phyloP scores from a whole-genome alignment of 2,329 filamentous ascomycete genomes.

The Stenocarpella maydis region DNA sequence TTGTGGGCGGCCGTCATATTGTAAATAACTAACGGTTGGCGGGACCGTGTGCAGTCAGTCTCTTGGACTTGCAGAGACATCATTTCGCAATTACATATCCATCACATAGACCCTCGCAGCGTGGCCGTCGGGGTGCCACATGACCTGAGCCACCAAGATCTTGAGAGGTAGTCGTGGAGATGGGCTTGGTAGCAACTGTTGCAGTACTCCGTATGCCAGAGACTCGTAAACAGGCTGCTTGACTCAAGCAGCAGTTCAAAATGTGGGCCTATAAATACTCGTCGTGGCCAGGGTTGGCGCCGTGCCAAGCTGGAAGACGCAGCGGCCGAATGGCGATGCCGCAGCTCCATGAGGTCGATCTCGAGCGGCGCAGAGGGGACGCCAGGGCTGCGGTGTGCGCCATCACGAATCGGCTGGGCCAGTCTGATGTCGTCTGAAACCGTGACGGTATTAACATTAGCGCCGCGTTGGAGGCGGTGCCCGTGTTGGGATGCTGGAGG shows the following conservation, averaged over 20 bases:
- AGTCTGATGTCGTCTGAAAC: slow-evolving; percentile 11
- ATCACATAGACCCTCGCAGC: background rate
- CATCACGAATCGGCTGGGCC: background rate
- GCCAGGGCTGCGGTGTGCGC: background rate
- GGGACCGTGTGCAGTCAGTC: background rate
- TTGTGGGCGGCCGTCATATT: background rate
- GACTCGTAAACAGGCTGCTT: too few relatives aligned
- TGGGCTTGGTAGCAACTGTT: background rate
- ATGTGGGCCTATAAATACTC: too few relatives aligned
- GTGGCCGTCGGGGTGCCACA: background rate
- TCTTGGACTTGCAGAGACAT: too few relatives aligned
- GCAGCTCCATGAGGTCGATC: background rate
- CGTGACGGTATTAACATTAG: slow-evolving; percentile 10
- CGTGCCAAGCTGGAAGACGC: slow-evolving; percentile 6
- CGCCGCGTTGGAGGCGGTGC: slow-evolving; percentile 11
- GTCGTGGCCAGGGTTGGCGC: background rate
- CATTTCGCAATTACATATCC: background rate
- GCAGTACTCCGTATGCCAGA: too few relatives aligned
- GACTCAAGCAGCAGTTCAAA: background rate
- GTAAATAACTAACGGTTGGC: background rate
- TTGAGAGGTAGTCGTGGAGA: background rate
- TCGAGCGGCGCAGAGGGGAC: background rate
- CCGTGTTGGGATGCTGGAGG: background rate
- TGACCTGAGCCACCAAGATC: background rate
- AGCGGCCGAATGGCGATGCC: background rate